A percentile compares a stretch with the other conserved stretches of the same genome.
These are phyloP conservation scores for Coemansia sp. DNA, from an alignment of 192 early-diverging fungal genomes.

Conservation along the genomic window DNA sequence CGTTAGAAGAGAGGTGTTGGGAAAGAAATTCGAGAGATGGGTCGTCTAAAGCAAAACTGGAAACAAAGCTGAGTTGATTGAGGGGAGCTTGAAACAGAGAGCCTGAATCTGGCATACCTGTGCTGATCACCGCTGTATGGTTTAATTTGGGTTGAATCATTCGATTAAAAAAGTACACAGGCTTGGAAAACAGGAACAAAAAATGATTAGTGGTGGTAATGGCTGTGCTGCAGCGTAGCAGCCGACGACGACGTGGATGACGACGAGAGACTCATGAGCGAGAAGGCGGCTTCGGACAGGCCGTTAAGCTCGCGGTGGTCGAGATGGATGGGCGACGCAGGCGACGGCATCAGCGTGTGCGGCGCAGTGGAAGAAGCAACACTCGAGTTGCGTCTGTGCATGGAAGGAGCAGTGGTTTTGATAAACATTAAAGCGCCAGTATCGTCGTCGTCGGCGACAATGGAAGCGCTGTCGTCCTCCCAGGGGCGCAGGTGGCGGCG, in stretches of 20 bases:
- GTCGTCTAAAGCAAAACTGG: background rate
- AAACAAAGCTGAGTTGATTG: background rate
- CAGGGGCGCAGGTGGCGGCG: slow-evolving; percentile 40
- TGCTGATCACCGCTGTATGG: too few relatives aligned
- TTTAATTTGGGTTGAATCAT: too few relatives aligned
- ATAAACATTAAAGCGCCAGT: background rate
- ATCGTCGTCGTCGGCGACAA: slow-evolving; percentile 1
- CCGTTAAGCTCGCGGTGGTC: slow-evolving; percentile 12
- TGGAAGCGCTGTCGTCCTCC: slow-evolving; percentile 22
- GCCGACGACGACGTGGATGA: slow-evolving; percentile 6
- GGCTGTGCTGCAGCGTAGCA: background rate
- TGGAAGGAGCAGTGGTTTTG: background rate
- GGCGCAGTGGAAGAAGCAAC: background rate
- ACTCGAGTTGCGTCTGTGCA: too few relatives aligned
- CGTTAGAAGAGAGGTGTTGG: background rate
- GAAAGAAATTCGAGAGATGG: background rate
- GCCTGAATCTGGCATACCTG: background rate
- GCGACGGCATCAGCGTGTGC: background rate
- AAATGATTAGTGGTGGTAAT: background rate
- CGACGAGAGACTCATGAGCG: slow-evolving; percentile 51
- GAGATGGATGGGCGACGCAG: background rate
- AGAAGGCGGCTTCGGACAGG: slow-evolving; percentile 47
- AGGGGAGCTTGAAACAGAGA: background rate
- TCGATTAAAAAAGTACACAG: background rate
- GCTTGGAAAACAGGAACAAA: background rate